phyloP scores from a whole-genome alignment of 2,329 filamentous ascomycete species.

The Lizonia empirigonia region DNA sequence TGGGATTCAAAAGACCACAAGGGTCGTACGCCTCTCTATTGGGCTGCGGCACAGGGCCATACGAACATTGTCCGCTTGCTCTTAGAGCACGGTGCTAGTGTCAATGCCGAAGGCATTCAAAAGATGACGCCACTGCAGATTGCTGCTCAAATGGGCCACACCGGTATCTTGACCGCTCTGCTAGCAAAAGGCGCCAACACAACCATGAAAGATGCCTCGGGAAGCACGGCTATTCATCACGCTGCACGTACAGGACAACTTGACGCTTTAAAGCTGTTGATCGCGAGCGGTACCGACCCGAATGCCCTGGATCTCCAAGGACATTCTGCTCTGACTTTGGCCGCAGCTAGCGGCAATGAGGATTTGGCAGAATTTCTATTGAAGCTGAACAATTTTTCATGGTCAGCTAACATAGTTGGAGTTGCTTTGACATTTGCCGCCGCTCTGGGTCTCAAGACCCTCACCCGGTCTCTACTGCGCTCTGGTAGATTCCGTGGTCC shows the following conservation, averaged over 20 bases:
- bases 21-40: neutral
- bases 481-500: neutral
- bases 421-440: neutral
- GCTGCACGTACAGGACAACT: neutral
- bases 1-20: neutral
- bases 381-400: neutral
- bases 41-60: neutral
- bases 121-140: neutral
- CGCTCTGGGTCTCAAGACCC: neutral
- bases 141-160: neutral
- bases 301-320: neutral
- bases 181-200: neutral
- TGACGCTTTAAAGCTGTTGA: neutral
- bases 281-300: neutral
- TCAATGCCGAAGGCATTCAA: neutral
- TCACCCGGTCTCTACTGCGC: neutral
- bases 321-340: neutral
- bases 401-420: neutral
- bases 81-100: neutral
- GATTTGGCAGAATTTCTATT: neutral
- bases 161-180: neutral
- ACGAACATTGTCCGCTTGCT: neutral
- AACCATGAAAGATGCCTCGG: neutral
- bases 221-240: neutral
- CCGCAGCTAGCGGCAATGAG: neutral